Evolutionary conservation across 306 rosid species (phyloP).

Genomic region (Sindora glabra): DNA sequence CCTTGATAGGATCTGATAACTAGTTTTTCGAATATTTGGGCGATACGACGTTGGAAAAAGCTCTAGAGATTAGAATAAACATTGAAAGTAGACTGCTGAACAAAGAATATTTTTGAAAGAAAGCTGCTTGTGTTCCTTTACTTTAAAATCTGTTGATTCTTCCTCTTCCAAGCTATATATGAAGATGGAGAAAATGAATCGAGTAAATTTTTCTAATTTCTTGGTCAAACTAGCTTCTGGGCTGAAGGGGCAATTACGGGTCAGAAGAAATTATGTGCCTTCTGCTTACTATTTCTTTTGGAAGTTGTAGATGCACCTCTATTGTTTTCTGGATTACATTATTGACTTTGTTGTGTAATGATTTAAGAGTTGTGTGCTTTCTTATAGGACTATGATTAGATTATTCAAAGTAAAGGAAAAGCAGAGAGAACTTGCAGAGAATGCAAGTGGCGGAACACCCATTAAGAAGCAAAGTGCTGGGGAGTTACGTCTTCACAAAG

Average conservation of each 20-base stretch:
- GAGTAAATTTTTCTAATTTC: not conserved
- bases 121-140: too few species aligned
- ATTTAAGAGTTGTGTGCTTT: constrained; percentile 13
- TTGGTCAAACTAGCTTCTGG: too few species aligned
- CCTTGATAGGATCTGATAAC: too few species aligned
- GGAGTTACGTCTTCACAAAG: constrained; percentile 92
- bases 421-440: constrained; percentile 81
- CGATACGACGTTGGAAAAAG: too few species aligned
- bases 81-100: not conserved
- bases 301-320: not conserved
- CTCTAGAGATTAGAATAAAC: too few species aligned
- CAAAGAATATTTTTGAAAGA: not conserved
- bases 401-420: constrained; percentile 89
- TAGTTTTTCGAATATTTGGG: too few species aligned
- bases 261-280: too few species aligned
- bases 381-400: constrained; percentile 76
- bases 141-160: not conserved
- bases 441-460: constrained; percentile 56
- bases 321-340: not conserved
- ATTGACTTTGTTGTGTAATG: not conserved
- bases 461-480: constrained; percentile 88
- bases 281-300: too few species aligned
- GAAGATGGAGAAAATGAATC: not conserved
- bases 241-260: too few species aligned
- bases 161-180: not conserved